Conservation (phyloP, 208 protist species). For the Crithidia fasciculata region DNA sequence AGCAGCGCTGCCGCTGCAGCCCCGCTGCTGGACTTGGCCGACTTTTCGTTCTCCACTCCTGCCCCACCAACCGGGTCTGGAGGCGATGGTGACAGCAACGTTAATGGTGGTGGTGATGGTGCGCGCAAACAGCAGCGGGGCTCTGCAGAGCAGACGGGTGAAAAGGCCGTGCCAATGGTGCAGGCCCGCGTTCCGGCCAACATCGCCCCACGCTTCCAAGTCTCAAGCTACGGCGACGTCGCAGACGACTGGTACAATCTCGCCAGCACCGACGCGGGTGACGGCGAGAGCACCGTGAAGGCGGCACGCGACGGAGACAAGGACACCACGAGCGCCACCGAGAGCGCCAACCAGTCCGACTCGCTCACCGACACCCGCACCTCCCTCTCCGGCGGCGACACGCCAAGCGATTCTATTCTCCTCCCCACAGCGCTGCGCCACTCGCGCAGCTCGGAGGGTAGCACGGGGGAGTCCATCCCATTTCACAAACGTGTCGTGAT, state of each 20-base stretch:
- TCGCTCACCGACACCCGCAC: background rate
- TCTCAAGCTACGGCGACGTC: background rate
- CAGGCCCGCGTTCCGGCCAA: background rate
- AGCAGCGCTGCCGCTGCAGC: too few species aligned
- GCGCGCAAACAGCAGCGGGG: too few species aligned
- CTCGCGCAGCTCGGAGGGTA: conserved; percentile 6
- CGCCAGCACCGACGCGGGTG: background rate
- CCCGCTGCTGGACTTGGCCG: background rate
- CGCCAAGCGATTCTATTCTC: background rate
- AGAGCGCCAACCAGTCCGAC: background rate
- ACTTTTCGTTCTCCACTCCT: background rate
- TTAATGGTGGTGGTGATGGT: background rate
- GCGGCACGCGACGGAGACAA: too few species aligned
- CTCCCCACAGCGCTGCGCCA: background rate
- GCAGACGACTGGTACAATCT: conserved; percentile 11
- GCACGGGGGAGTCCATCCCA: background rate
- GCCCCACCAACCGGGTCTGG: too few species aligned
- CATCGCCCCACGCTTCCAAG: background rate
- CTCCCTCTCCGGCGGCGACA: background rate
- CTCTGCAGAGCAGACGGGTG: background rate
- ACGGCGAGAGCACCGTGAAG: background rate
- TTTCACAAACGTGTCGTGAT: conserved; percentile 16
- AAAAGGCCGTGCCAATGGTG: background rate
- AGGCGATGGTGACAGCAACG: background rate
- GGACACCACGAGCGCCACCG: background rate